phyloP scores from a whole-genome alignment of 106 monocot genomes.

The Amphibolis antarctica region DNA sequence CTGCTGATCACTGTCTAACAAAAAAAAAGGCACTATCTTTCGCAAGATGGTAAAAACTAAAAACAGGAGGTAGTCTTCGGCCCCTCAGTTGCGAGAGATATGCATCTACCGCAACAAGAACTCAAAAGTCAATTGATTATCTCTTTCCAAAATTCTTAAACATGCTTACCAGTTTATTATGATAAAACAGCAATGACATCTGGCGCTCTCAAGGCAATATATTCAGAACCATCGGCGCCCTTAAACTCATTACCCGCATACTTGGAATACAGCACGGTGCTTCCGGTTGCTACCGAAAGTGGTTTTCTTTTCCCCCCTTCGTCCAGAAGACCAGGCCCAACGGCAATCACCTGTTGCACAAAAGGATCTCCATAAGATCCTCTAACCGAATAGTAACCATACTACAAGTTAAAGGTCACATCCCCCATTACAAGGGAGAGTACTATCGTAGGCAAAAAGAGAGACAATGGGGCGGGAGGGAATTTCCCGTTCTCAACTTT shows the following conservation, averaged over 20 bases:
- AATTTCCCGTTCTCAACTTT: too few species aligned
- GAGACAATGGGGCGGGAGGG: too few species aligned
- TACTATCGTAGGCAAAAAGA: too few species aligned
- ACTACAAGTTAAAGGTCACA: not conserved
- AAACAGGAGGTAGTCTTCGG: too few species aligned
- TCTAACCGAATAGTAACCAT: not conserved
- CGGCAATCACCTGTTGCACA: constrained; percentile 45
- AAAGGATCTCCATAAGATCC: constrained; percentile 3
- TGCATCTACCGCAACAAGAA: not conserved
- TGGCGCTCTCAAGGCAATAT: constrained; percentile 47
- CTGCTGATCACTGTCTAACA: too few species aligned
- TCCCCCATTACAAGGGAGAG: too few species aligned
- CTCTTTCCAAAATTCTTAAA: constrained; percentile 18
- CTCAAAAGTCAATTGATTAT: not conserved
- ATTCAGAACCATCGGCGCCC: constrained; percentile 55
- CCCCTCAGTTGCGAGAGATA: too few species aligned
- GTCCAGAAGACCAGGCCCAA: constrained; percentile 60
- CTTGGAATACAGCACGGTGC: constrained; percentile 62
- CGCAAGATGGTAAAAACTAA: too few species aligned
- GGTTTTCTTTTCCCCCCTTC: constrained; percentile 67
- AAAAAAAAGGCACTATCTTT: too few species aligned
- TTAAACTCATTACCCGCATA: constrained; percentile 78
- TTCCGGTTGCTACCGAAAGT: constrained; percentile 29
- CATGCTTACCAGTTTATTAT: constrained; percentile 5
- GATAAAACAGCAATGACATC: constrained; percentile 78